Evolutionary conservation across 1,284 basidiomycete genomes (phyloP), one percentile per base, ranked within the genome.

Genomic region (Leccinum subrobustum): DNA sequence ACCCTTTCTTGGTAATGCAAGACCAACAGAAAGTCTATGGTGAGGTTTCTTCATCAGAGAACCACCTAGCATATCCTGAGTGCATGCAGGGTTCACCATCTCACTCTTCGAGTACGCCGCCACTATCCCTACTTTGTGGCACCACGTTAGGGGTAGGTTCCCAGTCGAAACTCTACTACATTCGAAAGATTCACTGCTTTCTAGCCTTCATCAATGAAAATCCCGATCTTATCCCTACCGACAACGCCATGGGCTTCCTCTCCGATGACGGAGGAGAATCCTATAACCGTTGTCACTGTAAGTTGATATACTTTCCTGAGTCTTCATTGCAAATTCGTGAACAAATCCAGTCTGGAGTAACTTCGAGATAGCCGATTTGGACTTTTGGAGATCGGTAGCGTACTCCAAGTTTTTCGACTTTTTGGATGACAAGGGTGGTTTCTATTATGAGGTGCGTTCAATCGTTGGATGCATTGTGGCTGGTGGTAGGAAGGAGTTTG

Each of bases 1-100:
- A 97, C 73, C 95, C 95, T 5, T 96, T 96, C 82, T 75, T 94
- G 56, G 76, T 92, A 66, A 96, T 97, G 94, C 81, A 94, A 76
- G 90, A 95, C 70, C 78, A 91, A 71, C 86, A 91, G 57, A 95
- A 95, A 77, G 85, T 92, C 53, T 94, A 94, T 68, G 92, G 88
- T 88, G 62, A 55, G 67, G 25, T 63, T 6, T 52, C n/a, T 48
- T 14, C 48, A 27, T 55, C 2, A 27, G n/a, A 3, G 23, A 23
- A 12, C 1, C 1, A 16, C 7, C 18, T 5, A 5, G 52, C 18
- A 52, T 56, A 31, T 44, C 16, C 2, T 55, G 31, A 23, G 8
- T 23, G 31, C 54, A 55, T 31, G n/a, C 52, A 86, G 91, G 91
- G 6, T 96, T 94, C 74, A 95, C 92, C 2, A 78, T 97, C 39